Percentiles rank a stretch among this genome's conserved stretches.
phyloP scores from a whole-genome alignment of 371 early-diverging fungal species.

The Saksenaea vasiformis region DNA sequence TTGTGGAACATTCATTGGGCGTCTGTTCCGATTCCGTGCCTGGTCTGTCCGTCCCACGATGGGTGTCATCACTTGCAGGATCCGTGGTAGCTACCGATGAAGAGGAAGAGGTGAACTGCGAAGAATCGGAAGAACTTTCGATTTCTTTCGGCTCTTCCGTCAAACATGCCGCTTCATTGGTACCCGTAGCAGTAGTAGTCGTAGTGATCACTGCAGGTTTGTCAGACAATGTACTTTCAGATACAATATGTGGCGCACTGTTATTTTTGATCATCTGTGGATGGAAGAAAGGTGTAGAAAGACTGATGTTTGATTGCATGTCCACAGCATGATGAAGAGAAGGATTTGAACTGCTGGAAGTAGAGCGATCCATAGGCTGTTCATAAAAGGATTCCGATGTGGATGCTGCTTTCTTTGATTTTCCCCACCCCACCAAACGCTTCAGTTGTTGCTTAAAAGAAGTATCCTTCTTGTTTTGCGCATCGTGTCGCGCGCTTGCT shows the following conservation, averaged over 20 bases:
- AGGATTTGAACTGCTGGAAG: neutral
- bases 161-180: neutral
- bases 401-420: neutral
- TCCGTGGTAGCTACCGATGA: neutral
- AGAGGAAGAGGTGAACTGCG: neutral
- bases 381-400: neutral
- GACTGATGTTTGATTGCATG: neutral
- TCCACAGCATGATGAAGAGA: neutral
- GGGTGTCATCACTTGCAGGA: neutral
- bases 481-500: neutral
- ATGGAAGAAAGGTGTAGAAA: neutral
- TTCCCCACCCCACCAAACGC: neutral
- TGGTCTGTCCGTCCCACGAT: neutral
- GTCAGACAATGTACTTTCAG: neutral
- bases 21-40: neutral
- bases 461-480: neutral
- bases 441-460: neutral
- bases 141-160: neutral
- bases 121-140: neutral
- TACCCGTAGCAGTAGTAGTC: neutral
- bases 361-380: neutral
- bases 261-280: neutral
- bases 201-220: neutral
- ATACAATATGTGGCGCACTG: neutral
- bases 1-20: neutral